Conservation (phyloP, 1,284 basidiomycete genomes). For the Rhodotorula sp. region DNA sequence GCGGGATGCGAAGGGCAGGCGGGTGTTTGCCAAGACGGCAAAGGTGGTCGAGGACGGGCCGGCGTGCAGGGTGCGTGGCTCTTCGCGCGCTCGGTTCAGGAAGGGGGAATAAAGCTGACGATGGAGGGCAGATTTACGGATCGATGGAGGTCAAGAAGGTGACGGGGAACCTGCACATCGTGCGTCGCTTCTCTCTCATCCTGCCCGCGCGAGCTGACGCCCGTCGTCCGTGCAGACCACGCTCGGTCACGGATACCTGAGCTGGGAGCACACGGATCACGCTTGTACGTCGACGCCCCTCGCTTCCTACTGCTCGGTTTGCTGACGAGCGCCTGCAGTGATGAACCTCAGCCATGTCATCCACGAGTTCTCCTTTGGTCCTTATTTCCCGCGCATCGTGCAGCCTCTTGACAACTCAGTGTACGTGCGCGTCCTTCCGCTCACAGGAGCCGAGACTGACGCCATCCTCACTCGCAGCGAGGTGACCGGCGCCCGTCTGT, state of each 20-base stretch:
- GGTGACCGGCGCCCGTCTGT: slow-evolving; percentile 61
- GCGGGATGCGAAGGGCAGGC: slow-evolving; percentile 27
- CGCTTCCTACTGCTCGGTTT: background rate
- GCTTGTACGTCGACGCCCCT: slow-evolving; percentile 57
- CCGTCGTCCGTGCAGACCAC: slow-evolving; percentile 60
- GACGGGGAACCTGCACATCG: slow-evolving; percentile 62
- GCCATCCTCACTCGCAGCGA: slow-evolving; percentile 59
- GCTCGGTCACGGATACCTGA: slow-evolving; percentile 89
- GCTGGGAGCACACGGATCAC: slow-evolving; percentile 83
- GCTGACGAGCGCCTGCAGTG: slow-evolving; percentile 56
- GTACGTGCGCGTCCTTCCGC: slow-evolving; percentile 8
- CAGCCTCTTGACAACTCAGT: slow-evolving; percentile 87
- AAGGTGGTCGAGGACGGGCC: slow-evolving; percentile 50
- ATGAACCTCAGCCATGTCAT: slow-evolving; percentile 98
- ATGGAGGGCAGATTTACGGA: slow-evolving; percentile 81
- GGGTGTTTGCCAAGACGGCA: slow-evolving; percentile 48
- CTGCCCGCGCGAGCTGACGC: background rate
- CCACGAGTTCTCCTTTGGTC: slow-evolving; percentile 94
- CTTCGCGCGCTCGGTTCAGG: slow-evolving; percentile 59
- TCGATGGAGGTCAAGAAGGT: slow-evolving; percentile 84
- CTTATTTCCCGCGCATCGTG: slow-evolving; percentile 90
- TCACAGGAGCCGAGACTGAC: background rate
- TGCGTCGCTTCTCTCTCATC: slow-evolving; percentile 11
- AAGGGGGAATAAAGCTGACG: slow-evolving; percentile 51
- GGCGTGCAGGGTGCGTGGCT: slow-evolving; percentile 41